Percentiles rank a stretch among this genome's conserved stretches.
These are phyloP conservation scores for Urochloa ruziziensis DNA, from an alignment of 176 grass and related monocot species.

Conservation along the genomic window DNA sequence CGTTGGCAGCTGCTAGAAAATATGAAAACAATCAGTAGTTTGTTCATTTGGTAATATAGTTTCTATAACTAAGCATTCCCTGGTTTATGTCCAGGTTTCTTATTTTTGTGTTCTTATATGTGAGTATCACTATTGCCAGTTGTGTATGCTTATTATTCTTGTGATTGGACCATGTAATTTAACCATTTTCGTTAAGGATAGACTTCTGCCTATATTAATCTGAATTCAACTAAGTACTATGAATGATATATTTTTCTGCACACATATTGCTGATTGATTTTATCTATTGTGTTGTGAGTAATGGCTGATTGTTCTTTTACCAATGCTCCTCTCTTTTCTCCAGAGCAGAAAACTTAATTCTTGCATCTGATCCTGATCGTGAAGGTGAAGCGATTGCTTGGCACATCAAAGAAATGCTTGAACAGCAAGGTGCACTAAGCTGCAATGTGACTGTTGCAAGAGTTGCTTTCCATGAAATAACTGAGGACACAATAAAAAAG, in stretches of 20 bases:
- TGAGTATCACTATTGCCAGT: neutral
- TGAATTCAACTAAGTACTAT: constrained; percentile 20
- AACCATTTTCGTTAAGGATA: too few relatives aligned
- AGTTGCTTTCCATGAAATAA: constrained; percentile 98
- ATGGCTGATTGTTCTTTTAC: constrained; percentile 15
- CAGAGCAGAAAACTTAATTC: constrained; percentile 92
- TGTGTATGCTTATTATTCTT: neutral
- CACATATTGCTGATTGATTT: neutral
- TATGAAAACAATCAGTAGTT: neutral
- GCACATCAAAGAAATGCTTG: constrained; percentile 97
- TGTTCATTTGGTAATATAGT: neutral
- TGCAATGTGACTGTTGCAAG: constrained; percentile 62
- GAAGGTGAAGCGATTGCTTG: constrained; percentile 98
- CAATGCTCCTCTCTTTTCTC: constrained; percentile 15
- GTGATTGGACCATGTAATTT: too few relatives aligned
- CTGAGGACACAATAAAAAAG: constrained; percentile 64
- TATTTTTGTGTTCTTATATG: constrained; percentile 5
- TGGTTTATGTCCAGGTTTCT: constrained; percentile 16
- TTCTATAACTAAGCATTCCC: neutral
- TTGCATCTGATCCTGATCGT: constrained; percentile 98
- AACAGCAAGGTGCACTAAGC: constrained; percentile 75
- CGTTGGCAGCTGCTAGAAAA: neutral
- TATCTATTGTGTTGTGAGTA: constrained; percentile 4
- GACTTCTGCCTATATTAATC: neutral
- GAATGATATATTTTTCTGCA: constrained; percentile 8